Conservation (phyloP, 805 yeast genomes). For the Saccharomyces mikatae region DNA sequence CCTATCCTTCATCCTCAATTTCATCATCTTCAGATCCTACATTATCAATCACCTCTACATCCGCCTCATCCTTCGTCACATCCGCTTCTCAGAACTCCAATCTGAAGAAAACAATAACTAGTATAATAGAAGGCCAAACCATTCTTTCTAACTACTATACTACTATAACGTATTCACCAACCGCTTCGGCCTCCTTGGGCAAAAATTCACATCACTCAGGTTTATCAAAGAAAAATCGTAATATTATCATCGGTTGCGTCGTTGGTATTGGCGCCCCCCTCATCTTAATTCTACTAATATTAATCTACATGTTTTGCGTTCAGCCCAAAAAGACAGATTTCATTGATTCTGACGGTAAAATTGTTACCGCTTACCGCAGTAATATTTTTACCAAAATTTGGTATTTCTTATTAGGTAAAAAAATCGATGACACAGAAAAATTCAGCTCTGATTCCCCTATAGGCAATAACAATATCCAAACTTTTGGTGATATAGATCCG, state of each 20-base stretch:
- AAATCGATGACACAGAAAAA: slow-evolving; percentile 10
- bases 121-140: slow-evolving; percentile 29
- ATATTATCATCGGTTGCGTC: slow-evolving; percentile 58
- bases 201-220: slow-evolving; percentile 28
- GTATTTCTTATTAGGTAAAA: slow-evolving; percentile 26
- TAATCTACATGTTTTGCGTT: slow-evolving; percentile 26
- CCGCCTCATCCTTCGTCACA: slow-evolving; percentile 1
- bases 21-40: not conserved
- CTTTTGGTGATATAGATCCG: not conserved
- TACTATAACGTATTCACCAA: slow-evolving; percentile 26
- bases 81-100: slow-evolving; percentile 3
- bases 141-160: slow-evolving; percentile 27
- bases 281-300: slow-evolving; percentile 22
- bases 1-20: not conserved
- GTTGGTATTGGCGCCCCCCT: slow-evolving; percentile 66
- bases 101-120: slow-evolving; percentile 17
- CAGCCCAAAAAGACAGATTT: slow-evolving; percentile 27
- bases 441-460: slow-evolving; percentile 20
- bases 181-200: slow-evolving; percentile 21
- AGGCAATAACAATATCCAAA: slow-evolving; percentile 7
- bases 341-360: slow-evolving; percentile 32
- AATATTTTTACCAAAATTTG: slow-evolving; percentile 27
- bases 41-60: slow-evolving; percentile 3
- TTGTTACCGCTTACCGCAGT: slow-evolving; percentile 29
- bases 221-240: slow-evolving; percentile 40